phyloP scores from a whole-genome alignment of 179 eudicot genomes.

The Beta lomatogona region DNA sequence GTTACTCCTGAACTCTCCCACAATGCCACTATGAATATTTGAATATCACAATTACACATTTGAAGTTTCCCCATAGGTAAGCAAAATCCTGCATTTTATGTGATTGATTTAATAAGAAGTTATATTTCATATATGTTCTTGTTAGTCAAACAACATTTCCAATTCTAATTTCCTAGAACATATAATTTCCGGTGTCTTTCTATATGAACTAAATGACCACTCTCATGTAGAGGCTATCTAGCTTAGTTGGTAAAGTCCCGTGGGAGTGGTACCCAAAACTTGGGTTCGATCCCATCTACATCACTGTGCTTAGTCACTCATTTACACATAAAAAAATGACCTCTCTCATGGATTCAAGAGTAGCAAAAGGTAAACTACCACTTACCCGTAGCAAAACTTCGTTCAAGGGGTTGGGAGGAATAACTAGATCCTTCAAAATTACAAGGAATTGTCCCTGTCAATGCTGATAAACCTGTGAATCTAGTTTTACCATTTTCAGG shows the following conservation, averaged over 20 bases:
- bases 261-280: too few species aligned
- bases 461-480: constrained; percentile 7
- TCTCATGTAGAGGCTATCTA: too few species aligned
- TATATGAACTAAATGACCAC: neutral
- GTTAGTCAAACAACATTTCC: neutral
- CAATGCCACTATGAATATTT: too few species aligned
- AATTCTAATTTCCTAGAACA: neutral
- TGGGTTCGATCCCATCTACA: too few species aligned
- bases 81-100: too few species aligned
- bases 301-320: too few species aligned
- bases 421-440: constrained; percentile 25
- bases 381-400: constrained; percentile 19
- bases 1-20: too few species aligned
- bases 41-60: too few species aligned
- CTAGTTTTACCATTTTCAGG: constrained; percentile 19
- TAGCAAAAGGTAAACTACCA: neutral
- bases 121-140: neutral
- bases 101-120: neutral
- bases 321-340: too few species aligned
- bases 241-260: too few species aligned
- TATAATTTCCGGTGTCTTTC: neutral
- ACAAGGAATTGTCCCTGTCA: constrained; percentile 30
- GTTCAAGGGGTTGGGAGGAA: constrained; percentile 3
- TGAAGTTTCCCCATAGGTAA: too few species aligned
- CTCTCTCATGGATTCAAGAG: neutral